Evolutionary conservation across 1,284 basidiomycete genomes (phyloP).

Genomic region (Wallemia hederae): DNA sequence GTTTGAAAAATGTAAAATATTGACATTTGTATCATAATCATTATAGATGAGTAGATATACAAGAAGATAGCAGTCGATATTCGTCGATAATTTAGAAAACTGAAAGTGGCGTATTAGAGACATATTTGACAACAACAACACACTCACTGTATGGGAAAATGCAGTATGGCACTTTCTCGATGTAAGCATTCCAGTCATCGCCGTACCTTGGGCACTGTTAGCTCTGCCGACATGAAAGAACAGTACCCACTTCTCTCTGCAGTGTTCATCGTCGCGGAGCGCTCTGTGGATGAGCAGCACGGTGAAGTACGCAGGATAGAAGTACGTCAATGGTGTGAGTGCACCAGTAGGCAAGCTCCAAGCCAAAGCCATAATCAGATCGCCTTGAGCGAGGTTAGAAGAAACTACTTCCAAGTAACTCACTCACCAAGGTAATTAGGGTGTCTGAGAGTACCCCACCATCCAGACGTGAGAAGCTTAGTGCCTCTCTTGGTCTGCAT

Average conservation of each 20-base stretch:
- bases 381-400: constrained; percentile 21
- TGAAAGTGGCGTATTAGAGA: not conserved
- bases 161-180: constrained; percentile 48
- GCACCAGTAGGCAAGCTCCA: constrained; percentile 91
- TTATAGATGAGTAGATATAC: too few relatives aligned
- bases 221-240: not conserved
- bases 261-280: constrained; percentile 69
- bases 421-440: constrained; percentile 24
- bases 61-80: too few relatives aligned
- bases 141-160: constrained; percentile 49
- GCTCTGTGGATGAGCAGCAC: constrained; percentile 77
- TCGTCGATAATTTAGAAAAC: not conserved
- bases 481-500: constrained; percentile 64
- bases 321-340: constrained; percentile 76
- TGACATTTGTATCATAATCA: not conserved
- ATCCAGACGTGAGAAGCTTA: constrained; percentile 73
- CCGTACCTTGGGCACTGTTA: constrained; percentile 23
- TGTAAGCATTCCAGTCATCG: constrained; percentile 69
- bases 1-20: not conserved
- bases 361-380: constrained; percentile 60
- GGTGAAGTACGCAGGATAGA: constrained; percentile 62
- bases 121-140: not conserved
- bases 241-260: constrained; percentile 41
- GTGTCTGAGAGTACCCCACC: constrained; percentile 88
- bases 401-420: not conserved